A percentile compares a stretch with the other conserved stretches of the same genome.
phyloP scores from a whole-genome alignment of 495 filamentous ascomycete genomes.

The Pyrenula massariospora region DNA sequence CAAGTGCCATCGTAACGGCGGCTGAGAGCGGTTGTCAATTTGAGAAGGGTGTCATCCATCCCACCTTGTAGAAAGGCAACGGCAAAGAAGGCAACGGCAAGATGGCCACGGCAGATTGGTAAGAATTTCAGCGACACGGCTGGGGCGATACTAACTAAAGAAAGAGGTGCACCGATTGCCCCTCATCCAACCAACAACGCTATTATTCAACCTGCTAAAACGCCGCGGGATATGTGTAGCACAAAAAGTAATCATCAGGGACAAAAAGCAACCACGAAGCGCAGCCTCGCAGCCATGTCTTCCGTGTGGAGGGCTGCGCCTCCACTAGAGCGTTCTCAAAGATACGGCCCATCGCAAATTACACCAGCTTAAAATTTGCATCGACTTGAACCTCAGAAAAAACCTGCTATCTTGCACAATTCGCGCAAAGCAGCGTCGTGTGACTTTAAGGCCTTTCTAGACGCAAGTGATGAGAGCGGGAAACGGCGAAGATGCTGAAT shows the following conservation, averaged over 20 bases:
- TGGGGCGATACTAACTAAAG: not conserved
- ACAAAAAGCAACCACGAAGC: too few species aligned
- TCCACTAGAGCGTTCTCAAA: not conserved
- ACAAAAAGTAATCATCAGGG: not conserved
- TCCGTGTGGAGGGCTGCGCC: not conserved
- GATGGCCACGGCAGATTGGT: not conserved
- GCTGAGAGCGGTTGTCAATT: not conserved
- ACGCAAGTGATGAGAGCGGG: not conserved
- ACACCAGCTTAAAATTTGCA: not conserved
- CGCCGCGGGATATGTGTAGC: not conserved
- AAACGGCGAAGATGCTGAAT: not conserved
- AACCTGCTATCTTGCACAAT: not conserved
- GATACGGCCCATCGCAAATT: not conserved
- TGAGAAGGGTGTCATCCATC: not conserved
- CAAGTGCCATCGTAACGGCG: not conserved
- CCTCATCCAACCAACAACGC: not conserved
- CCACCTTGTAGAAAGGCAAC: not conserved
- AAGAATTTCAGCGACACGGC: not conserved
- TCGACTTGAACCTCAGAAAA: not conserved
- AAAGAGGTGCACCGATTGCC: not conserved
- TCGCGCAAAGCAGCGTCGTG: not conserved
- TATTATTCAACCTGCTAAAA: not conserved
- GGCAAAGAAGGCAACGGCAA: not conserved
- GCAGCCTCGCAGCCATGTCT: not conserved
- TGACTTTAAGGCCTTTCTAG: too few species aligned